Evolutionary conservation across 2,329 filamentous ascomycete genomes (phyloP), one percentile per base, ranked within the genome.

Genomic region (Botrytis deweyae): DNA sequence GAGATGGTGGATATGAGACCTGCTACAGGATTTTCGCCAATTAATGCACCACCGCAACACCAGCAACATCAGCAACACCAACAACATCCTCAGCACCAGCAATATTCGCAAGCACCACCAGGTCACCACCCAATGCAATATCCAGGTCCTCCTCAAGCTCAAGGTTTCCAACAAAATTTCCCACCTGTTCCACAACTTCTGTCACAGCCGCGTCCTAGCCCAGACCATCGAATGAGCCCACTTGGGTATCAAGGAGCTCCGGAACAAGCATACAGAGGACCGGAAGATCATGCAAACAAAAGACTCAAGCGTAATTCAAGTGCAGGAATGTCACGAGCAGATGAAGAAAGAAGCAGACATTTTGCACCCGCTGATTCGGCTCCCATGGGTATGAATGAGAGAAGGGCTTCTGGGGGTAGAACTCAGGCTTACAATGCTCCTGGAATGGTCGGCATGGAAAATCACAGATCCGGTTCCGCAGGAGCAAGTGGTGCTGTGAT

Each of bases 1-100:
- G 55, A 70, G 33, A 70, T 62, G 67, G 67, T 44, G n/a, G 52
- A 59, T 44, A 36, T 62, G 68, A 70, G 68, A 55, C 65, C 75
- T n/a, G 38, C 62, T 10, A 52, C 65, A 18, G 68, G 72, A 16
- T 76, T 77, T 52, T 73, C 74, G 4, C 74, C 76, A 9, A 73
- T 76, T 7, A 76, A 76, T 68, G 72, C 70, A n/a, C 63, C 20
- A 16, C 63, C 63, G 22, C 61, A 68, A 44, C 59, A 44, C 6
- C 46, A 63, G 55, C 18, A 38, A 18, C 61, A 46, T 12, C 46
- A 71, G 55, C 12, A 40, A 25, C 18, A 46, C 18, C 44, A 46
- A 46, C 44, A 25, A 22, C 20, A 49, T 49, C 61, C 70, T 14
- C 59, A 66, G 36, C 62, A 49, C 7, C 49, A 71, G 44, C 14